Evolutionary conservation across 2,329 filamentous ascomycete species (phyloP), one percentile per base, ranked within the genome.

Genomic region (Mycosphaerelloides madeirae): DNA sequence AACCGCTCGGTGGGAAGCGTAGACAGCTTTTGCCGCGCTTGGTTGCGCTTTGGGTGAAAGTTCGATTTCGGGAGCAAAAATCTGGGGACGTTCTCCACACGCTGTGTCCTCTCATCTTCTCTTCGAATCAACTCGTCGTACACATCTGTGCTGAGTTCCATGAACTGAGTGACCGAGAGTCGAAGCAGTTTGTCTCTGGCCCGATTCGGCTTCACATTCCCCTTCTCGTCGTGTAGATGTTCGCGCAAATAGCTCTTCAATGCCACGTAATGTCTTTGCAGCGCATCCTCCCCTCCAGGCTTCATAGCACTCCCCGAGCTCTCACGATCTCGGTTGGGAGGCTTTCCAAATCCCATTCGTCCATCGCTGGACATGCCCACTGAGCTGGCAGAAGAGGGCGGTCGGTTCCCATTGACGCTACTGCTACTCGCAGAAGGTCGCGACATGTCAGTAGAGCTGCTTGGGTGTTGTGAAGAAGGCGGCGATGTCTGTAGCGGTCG

Each of bases 11-110:
- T 82, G 3, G 89, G 88, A 12, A 98, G 78, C 0, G 90, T 95
- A 0, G 89, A 91, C 15, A 98, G 79, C 66, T 95, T 94, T 67
- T 96, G 89, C 31, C 93, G 81, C n/a, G 93, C 93, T 66, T 97
- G 90, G 64, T 98, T 98, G 52, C 93, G 84, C 69, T 97, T 98
- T 2, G 90, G 89, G 66, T 98, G 93, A 68, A 97, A 97, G 52
- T 82, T 84, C 53, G 84, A 78, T 65, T 91, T 88, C n/a, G 93
- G 87, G 18, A 87, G 72, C 5, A 98, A 78, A 62, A 82, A 94
- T 11, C 80, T 71, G 2, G 88, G 87, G n/a, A 54, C 75, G 61
- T 65, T 77, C 46, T 66, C 65, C n/a, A 70, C 69, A 22, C 69
- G 66, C 39, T 66, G 62, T 52, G 64, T 62, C 29, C 71, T 68